Evolutionary conservation across 2,329 filamentous ascomycete genomes (phyloP).

Genomic region (Magnaporthales sp.): DNA sequence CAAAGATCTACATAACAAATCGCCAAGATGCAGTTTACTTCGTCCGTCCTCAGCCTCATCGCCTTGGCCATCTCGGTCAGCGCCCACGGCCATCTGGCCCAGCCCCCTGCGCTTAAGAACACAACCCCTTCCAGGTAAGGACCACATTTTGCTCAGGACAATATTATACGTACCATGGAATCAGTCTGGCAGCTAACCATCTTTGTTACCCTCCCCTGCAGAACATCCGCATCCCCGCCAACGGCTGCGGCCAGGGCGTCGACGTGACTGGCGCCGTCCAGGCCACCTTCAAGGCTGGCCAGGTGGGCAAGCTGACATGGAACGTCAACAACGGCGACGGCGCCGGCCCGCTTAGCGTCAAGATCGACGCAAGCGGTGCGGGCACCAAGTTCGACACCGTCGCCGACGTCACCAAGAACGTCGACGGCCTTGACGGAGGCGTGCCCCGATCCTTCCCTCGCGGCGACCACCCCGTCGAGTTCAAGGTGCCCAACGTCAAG

Average conservation of each 20-base stretch:
- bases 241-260: conserved; percentile 3
- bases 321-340: conserved; percentile 2
- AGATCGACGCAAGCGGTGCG: too few species aligned
- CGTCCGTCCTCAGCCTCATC: background rate
- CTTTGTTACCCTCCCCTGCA: background rate
- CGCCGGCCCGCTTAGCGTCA: too few species aligned
- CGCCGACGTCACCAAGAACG: background rate
- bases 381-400: conserved; percentile 1
- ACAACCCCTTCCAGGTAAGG: background rate
- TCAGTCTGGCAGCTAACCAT: background rate
- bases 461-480: background rate
- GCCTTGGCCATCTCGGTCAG: conserved; percentile 3
- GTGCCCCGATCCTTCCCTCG: background rate
- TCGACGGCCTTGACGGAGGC: background rate
- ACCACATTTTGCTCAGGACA: background rate
- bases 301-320: background rate
- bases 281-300: background rate
- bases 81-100: background rate
- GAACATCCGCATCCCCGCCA: conserved; percentile 2
- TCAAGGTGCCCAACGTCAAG: background rate
- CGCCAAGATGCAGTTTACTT: conserved; percentile 2
- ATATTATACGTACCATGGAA: background rate
- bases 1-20: background rate
- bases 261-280: background rate
- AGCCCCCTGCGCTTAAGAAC: background rate